Conservation (phyloP, 164 flowering plant species). For the Paratinospora sagittata region DNA sequence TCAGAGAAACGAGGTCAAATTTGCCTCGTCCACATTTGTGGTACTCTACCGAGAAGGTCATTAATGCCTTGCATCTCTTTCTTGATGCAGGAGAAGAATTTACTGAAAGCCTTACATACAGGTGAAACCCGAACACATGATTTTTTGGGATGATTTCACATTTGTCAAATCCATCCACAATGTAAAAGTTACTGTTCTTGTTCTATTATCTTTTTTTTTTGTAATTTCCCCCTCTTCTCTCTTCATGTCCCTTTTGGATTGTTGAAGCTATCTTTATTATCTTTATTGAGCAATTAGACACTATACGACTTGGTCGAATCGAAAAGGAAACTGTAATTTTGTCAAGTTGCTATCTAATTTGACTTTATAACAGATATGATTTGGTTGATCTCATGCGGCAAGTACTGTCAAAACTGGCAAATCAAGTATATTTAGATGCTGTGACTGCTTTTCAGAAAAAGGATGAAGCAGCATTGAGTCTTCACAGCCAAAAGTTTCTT, state of each 20-base stretch:
- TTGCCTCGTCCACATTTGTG: too few relatives aligned
- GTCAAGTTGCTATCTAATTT: neutral
- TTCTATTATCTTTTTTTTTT: neutral
- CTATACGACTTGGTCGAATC: neutral
- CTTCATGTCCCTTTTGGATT: too few relatives aligned
- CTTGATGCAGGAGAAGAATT: too few relatives aligned
- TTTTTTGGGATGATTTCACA: neutral
- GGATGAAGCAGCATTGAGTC: conserved; percentile 39
- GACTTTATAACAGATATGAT: conserved; percentile 60
- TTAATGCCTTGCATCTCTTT: too few relatives aligned
- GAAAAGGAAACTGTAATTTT: neutral
- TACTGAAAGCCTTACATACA: too few relatives aligned
- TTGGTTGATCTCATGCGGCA: conserved; percentile 93
- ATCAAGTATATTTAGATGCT: conserved; percentile 71
- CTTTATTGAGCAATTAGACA: neutral
- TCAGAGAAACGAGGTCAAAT: too few relatives aligned
- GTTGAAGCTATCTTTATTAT: too few relatives aligned
- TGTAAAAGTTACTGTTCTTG: neutral
- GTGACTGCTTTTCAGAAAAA: conserved; percentile 49
- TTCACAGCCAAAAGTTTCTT: conserved; percentile 53
- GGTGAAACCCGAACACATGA: neutral
- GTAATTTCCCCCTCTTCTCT: too few relatives aligned
- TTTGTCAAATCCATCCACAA: neutral
- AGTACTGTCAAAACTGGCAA: too few relatives aligned
- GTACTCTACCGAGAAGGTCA: too few relatives aligned